phyloP scores from a whole-genome alignment of 2,329 filamentous ascomycete species.

The Penicillium hordei region DNA sequence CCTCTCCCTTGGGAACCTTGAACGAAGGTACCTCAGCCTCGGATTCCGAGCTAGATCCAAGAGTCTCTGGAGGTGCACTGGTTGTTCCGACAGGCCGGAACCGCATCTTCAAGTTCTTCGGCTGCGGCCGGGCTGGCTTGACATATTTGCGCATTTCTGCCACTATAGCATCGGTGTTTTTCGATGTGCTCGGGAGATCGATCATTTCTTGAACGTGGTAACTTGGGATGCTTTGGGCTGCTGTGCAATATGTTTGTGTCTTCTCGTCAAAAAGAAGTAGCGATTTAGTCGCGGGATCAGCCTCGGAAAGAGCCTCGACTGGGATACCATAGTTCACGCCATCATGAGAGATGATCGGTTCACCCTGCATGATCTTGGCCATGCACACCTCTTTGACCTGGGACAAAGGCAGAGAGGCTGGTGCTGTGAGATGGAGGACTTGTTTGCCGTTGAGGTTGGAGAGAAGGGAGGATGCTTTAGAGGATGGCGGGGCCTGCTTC shows the following conservation, averaged over 20 bases:
- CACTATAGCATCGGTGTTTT: constrained; percentile 26
- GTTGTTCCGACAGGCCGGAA: constrained; percentile 46
- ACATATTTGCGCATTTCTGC: constrained; percentile 30
- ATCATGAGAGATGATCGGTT: constrained; percentile 44
- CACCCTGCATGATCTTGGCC: constrained; percentile 41
- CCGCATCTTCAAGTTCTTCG: constrained; percentile 47
- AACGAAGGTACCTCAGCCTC: constrained; percentile 36
- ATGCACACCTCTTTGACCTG: constrained; percentile 48
- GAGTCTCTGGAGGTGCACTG: constrained; percentile 32
- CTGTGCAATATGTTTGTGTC: constrained; percentile 35
- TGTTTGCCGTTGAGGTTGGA: constrained; percentile 47
- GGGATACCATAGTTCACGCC: constrained; percentile 46
- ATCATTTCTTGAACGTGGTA: constrained; percentile 42
- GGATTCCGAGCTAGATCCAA: constrained; percentile 41
- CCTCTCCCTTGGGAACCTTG: constrained; percentile 36
- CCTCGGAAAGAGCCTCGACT: constrained; percentile 31
- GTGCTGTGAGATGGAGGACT: constrained; percentile 51
- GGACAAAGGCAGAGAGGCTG: constrained; percentile 45
- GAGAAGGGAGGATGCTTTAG: constrained; percentile 35
- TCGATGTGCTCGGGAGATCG: constrained; percentile 28
- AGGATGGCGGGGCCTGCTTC: constrained; percentile 34
- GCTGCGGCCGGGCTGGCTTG: constrained; percentile 42
- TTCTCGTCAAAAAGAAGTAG: constrained; percentile 40
- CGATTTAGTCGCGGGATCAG: constrained; percentile 31
- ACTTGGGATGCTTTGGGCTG: constrained; percentile 30